Evolutionary conservation across 129 eudicot species (phyloP).

Genomic region (Dittrichia graveolens): DNA sequence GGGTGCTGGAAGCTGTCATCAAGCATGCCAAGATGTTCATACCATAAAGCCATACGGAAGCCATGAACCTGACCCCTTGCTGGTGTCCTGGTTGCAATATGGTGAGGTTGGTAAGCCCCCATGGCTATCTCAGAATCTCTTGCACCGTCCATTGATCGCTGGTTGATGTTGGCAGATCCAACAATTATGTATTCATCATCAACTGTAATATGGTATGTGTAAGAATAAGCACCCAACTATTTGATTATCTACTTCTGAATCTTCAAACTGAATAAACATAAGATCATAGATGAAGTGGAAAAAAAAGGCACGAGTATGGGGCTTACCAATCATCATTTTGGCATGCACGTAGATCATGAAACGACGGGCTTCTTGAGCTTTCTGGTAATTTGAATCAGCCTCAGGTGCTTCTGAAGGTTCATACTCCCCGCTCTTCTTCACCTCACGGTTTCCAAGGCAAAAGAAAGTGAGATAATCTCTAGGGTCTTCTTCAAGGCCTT

Average conservation of each 20-base stretch:
- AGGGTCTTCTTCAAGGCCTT: slow-evolving; percentile 69
- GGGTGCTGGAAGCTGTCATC: slow-evolving; percentile 66
- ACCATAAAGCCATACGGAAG: slow-evolving; percentile 83
- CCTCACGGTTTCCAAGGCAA: slow-evolving; percentile 84
- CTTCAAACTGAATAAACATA: background rate
- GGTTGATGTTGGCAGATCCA: slow-evolving; percentile 91
- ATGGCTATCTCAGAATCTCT: slow-evolving; percentile 80
- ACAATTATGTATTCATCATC: slow-evolving; percentile 82
- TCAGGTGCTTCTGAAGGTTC: slow-evolving; percentile 73
- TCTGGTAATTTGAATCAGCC: slow-evolving; percentile 52
- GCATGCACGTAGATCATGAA: slow-evolving; percentile 89
- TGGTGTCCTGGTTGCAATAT: slow-evolving; percentile 49
- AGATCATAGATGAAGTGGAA: no score
- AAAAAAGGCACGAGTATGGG: background rate
- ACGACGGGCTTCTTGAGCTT: slow-evolving; percentile 76
- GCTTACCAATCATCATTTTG: slow-evolving; percentile 86
- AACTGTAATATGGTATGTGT: slow-evolving; percentile 41
- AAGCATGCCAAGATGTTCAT: slow-evolving; percentile 84
- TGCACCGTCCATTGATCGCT: slow-evolving; percentile 87
- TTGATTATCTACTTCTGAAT: background rate
- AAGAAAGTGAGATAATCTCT: slow-evolving; percentile 79
- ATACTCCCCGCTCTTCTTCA: slow-evolving; percentile 71
- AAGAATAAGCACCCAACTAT: background rate
- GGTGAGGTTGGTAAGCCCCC: slow-evolving; percentile 85
- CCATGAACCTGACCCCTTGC: slow-evolving; percentile 82